Base-by-base conservation (phyloP, 495 filamentous ascomycete genomes). In the Tuber borchii region DNA sequence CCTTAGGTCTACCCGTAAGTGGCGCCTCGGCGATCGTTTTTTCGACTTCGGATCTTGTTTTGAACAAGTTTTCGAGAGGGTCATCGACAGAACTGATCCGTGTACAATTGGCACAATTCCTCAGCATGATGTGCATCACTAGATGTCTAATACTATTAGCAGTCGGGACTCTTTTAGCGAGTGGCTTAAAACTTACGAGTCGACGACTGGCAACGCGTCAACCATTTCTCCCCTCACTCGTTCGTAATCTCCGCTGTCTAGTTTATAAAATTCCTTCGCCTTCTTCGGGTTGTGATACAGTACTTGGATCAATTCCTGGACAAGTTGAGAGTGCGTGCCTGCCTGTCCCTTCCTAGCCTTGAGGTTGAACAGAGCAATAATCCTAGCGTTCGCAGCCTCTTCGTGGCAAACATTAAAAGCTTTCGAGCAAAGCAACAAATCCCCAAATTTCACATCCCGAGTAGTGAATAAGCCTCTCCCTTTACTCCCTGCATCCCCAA, bases 401-500 rank as follows among this genome's bases (percentile, higher is more conserved):
- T 65, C 34, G 26, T 73, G 43, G 70, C 75, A 72, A 37, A 78
- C 70, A 34, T 73, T 40, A 45, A 77, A 77, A n/a, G 76, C 70
- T 26, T 77, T 78, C 10, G 56, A 65, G 42, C 69, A 77, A n/a
- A 78, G 70, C 3, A 78, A 74, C 6, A 77, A 37, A 69, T 78
- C 76, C 37, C 75, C 76, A 31, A 78, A 77, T 40, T 70, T 45
- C 19, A 78, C 75, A 56, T 78, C 76, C 20, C 76, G 39, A 5
- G 76, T 78, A 19, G 74, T n/a, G 42, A 78, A 77, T 31, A 77
- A 61, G 16, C 76, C 74, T 42, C 75, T 78, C n/a, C 76, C 76
- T 2, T 74, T 70, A 46, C 14, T 16, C 44, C 8, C 12, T 39
- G 45, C 40, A 20, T 77, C 12, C 31, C 70, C 56, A 1, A 78